These are phyloP conservation scores for Fusarium virguliforme DNA, from an alignment of 2,329 filamentous ascomycete genomes.

Conservation along the genomic window DNA sequence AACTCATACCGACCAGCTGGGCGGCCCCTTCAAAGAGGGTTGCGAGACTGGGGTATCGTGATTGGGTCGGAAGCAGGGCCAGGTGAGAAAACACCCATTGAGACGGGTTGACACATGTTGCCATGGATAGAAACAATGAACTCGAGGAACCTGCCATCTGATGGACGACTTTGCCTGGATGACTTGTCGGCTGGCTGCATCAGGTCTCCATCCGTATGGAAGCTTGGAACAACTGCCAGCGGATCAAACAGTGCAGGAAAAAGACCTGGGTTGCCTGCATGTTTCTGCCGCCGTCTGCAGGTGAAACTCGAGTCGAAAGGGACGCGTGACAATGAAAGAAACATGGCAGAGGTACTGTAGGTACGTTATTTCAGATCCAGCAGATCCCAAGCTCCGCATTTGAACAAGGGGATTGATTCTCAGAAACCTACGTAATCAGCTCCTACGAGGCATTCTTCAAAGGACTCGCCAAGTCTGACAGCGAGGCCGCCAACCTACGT, in stretches of 20 bases:
- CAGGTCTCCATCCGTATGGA: not conserved
- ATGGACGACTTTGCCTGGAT: not conserved
- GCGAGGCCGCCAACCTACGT: slow-evolving; percentile 41
- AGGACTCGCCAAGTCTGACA: slow-evolving; percentile 33
- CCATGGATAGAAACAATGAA: not conserved
- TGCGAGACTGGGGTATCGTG: not conserved
- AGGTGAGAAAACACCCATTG: slow-evolving; percentile 1
- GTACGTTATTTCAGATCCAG: not conserved
- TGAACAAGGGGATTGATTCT: not conserved
- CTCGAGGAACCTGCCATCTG: not conserved
- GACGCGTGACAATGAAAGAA: not conserved
- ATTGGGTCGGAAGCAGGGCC: not conserved
- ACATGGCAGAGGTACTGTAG: not conserved
- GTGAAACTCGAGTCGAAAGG: slow-evolving; percentile 2
- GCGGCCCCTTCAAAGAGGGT: not conserved
- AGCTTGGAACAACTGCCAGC: slow-evolving; percentile 1
- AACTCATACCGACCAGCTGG: slow-evolving; percentile 4
- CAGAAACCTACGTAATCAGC: not conserved
- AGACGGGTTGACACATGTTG: not conserved
- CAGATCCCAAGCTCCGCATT: not conserved
- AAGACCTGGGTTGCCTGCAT: not conserved
- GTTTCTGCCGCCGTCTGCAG: slow-evolving; percentile 2
- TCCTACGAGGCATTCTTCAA: slow-evolving; percentile 2
- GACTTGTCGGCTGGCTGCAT: not conserved
- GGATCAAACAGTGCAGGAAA: slow-evolving; percentile 1